Evolutionary conservation across 225 moss, liverwort and hornwort genomes (phyloP).

Genomic region (Thuidium tamariscinum): DNA sequence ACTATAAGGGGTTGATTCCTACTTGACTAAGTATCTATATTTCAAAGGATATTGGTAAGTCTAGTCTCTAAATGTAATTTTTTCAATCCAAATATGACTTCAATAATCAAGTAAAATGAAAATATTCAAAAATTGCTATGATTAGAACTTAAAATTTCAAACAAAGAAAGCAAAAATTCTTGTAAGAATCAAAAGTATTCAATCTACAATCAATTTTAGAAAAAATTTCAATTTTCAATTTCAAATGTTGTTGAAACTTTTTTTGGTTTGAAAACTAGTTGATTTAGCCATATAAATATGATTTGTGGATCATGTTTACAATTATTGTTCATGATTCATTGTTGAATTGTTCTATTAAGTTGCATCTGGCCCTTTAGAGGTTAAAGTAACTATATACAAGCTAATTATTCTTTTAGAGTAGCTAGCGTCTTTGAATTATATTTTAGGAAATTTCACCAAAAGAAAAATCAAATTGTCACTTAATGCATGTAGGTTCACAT

Average conservation of each 20-base stretch:
- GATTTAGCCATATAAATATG: accelerated
- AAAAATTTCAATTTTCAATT: neutral
- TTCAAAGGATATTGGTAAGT: no score
- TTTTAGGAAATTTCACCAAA: accelerated
- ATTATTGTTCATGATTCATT: no score
- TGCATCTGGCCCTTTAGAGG: no score
- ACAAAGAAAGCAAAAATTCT: neutral
- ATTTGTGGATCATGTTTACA: neutral
- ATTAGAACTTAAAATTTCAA: neutral
- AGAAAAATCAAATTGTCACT: neutral
- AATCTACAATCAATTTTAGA: neutral
- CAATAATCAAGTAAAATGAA: no score
- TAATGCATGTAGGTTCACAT: neutral
- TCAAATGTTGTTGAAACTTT: neutral
- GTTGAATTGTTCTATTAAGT: no score
- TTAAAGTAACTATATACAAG: neutral
- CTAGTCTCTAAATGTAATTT: no score
- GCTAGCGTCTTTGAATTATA: neutral
- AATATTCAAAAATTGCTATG: neutral
- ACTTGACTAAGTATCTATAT: no score
- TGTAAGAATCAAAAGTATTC: neutral
- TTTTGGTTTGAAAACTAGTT: neutral
- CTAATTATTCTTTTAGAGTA: accelerated
- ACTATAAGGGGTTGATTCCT: no score
- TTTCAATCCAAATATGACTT: no score